Base-by-base conservation (phyloP, 768 basidiomycete species). In the Macrolepiota dolichaula region DNA sequence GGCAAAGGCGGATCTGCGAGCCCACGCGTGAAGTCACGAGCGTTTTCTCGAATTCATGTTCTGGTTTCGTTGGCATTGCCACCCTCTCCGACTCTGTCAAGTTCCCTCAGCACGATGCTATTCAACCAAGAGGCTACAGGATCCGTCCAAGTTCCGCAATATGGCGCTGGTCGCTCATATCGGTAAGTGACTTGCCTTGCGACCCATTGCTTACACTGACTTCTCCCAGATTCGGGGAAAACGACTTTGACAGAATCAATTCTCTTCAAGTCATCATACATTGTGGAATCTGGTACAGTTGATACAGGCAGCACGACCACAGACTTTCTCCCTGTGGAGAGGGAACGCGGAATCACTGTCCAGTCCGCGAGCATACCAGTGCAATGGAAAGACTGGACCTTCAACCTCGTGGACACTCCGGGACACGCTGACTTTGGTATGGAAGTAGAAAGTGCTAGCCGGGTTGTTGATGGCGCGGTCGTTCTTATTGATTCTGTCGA, bases 391-490 rank as follows among this genome's bases (percentile, higher is more conserved):
- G 73, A 87, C 57, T 92, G 90, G 89, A 86, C 82, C 1, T 89
- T 91, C 73, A 96, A 94, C 69, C 82, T 96, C 49, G 87, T 95
- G 50, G 94, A 96, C 68, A 95, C 93, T 2, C 93, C 93, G 15
- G 93, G 93, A 37, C 93, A 96, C 74, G 94, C 92, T 4, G 93
- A 96, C 71, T 96, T 96, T 73, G 93, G 93, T n/a, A 94, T 95
- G 92, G 93, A 96, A 68, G 94, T 96, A 27, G 94, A 95, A 73
- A 91, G 92, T 67, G 94, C 94, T 7, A 94, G 92, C 68, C 85
- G 93, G 29, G 89, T 96, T 15, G 85, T 94, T 3, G 93, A 96
- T 64, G 94, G 93, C 59, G 93, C 92, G 15, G 86, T 96, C 29
- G 90, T 96, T 32, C 73, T 96, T 35, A 84, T 96, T 47, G 93